Conservation (phyloP, 129 eudicot genomes). For the Lonicera japonica region DNA sequence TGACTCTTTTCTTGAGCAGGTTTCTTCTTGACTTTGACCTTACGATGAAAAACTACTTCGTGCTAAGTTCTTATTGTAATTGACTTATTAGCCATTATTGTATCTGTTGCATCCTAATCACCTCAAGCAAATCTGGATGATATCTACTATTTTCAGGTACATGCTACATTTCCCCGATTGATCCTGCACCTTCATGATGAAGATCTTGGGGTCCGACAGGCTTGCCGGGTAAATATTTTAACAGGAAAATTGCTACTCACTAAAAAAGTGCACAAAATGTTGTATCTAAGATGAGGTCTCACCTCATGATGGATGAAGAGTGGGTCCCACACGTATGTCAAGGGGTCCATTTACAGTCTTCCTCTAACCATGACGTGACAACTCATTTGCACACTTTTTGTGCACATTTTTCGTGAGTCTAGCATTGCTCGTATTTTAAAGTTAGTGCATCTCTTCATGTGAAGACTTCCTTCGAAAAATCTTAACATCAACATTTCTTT, state of each 20-base stretch:
- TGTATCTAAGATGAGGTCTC: too few relatives aligned
- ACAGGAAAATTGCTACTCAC: too few relatives aligned
- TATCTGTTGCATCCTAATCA: background rate
- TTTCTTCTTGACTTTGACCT: constrained; percentile 16
- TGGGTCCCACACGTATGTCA: too few relatives aligned
- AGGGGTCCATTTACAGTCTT: too few relatives aligned
- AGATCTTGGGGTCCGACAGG: constrained; percentile 69
- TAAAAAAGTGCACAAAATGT: too few relatives aligned
- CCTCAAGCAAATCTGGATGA: background rate
- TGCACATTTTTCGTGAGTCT: too few relatives aligned
- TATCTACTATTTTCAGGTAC: constrained; percentile 46
- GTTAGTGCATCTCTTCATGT: constrained; percentile 6
- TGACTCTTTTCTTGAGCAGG: constrained; percentile 95
- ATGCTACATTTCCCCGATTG: constrained; percentile 78
- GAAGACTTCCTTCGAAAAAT: constrained; percentile 1
- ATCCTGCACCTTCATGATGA: constrained; percentile 86
- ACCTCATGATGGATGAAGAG: too few relatives aligned
- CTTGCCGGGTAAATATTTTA: constrained; percentile 64
- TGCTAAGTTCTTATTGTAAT: too few relatives aligned
- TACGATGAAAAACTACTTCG: background rate
- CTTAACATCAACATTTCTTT: constrained; percentile 1
- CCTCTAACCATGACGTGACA: too few relatives aligned
- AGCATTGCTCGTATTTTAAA: too few relatives aligned
- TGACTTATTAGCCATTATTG: background rate
- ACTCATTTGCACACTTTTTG: too few relatives aligned